Evolutionary conservation across 768 basidiomycete genomes (phyloP), one percentile per base, ranked within the genome.

Genomic region (Suillus lakei): DNA sequence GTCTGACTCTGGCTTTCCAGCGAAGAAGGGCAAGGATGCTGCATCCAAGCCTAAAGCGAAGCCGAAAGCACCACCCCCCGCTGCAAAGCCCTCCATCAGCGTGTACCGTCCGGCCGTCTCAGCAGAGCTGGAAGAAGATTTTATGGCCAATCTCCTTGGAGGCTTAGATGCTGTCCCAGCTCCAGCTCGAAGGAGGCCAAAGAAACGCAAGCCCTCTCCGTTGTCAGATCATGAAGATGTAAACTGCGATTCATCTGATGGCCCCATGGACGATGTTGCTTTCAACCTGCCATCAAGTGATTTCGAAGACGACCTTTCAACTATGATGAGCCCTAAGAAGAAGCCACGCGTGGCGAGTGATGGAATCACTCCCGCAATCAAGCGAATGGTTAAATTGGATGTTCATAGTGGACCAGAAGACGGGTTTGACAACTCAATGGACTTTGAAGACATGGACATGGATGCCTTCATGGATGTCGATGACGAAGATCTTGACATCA

Each of bases 101-200:
- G 92, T 90, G 16, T 99, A 99, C 75, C 85, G 94, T 36, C 90
- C 92, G 1, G 82, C 82, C 0, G 85, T 90, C 15, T 90, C 92
- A 9, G 89, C 83, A 15, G 91, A 89, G 60, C 87, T 95, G 70
- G 98, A 98, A 75, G 83, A 86, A 44, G 95, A 97, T 69, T 95
- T 99, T 69, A 92, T 99, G 93, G 86, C 88, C 0, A 86, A 85
- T 43, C 78, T 99, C 1, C 79, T 99, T 12, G 91, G 89, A 10
- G 85, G 80, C 26, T 86, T 97, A 76, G 93, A 93, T 66, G 77
- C 79, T 5, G 72, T 79, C 12, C 78, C 85, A 13, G 72, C 77
- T 32, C 73, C 84, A 13, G 68, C 79, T 4, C 76, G 76, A 3
- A 63, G 63, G 32, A 78, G 72, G 32, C 67, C 79, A n/a, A 86